Evolutionary conservation across 805 yeast genomes (phyloP).

Genomic region (Wickerhamiella nectarea): DNA sequence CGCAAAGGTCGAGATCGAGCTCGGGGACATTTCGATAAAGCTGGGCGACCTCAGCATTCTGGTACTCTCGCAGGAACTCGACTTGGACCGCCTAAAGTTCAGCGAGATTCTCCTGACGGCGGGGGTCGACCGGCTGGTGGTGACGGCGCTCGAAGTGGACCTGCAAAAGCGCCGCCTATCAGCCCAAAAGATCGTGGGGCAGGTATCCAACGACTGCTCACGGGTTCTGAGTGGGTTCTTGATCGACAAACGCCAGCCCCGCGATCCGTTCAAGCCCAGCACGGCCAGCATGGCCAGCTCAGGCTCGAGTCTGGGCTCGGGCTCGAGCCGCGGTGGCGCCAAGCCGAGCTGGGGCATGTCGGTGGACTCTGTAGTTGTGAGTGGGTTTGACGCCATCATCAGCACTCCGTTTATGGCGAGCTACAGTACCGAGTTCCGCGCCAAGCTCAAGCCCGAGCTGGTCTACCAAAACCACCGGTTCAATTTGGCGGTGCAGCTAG

Average conservation of each 20-base stretch:
- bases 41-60: constrained; percentile 14
- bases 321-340: no score
- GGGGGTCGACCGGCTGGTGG: constrained; percentile 14
- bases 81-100: constrained; percentile 7
- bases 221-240: neutral
- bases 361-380: constrained; percentile 3
- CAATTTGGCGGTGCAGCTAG: neutral
- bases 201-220: neutral
- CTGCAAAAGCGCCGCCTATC: neutral
- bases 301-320: no score
- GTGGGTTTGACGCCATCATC: neutral
- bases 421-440: neutral
- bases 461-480: neutral
- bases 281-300: neutral
- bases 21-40: constrained; percentile 16
- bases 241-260: neutral
- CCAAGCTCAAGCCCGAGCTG: constrained; percentile 6
- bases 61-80: constrained; percentile 13
- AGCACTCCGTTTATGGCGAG: constrained; percentile 7
- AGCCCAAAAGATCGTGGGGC: neutral
- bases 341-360: neutral
- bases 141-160: constrained; percentile 1
- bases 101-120: constrained; percentile 14
- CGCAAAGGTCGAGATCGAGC: constrained; percentile 9
- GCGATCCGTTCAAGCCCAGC: neutral